phyloP scores from a whole-genome alignment of 169 alveolate genomes.

The Plasmodium billcollinsi region DNA sequence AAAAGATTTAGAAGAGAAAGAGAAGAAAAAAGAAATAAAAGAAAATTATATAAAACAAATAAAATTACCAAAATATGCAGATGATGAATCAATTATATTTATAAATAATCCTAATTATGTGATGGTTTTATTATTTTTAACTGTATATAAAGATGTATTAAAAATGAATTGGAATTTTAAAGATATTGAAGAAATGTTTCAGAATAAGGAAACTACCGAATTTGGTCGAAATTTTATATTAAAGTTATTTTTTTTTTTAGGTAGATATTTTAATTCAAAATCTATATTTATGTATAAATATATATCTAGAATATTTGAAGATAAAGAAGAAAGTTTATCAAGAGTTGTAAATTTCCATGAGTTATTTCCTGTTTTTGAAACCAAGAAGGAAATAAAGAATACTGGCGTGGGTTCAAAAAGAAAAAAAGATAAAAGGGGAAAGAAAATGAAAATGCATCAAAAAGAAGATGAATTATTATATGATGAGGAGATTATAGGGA shows the following conservation, averaged over 20 bases:
- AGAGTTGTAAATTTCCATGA: constrained; percentile 63
- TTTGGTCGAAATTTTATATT: constrained; percentile 63
- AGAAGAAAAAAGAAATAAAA: constrained; percentile 31
- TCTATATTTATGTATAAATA: constrained; percentile 71
- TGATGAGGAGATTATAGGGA: constrained; percentile 12
- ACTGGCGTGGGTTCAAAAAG: constrained; percentile 31
- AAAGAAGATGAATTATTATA: constrained; percentile 25
- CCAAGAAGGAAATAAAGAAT: constrained; percentile 6
- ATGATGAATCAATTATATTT: constrained; percentile 62
- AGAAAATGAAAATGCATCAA: background rate
- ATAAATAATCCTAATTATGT: constrained; percentile 69
- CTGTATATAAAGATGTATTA: constrained; percentile 54
- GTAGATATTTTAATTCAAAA: constrained; percentile 63
- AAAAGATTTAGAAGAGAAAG: constrained; percentile 29
- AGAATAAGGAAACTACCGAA: constrained; percentile 68
- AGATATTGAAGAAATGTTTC: constrained; percentile 75
- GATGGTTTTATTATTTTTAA: constrained; percentile 61
- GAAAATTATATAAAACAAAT: constrained; percentile 53
- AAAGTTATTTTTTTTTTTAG: constrained; percentile 55
- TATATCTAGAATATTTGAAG: constrained; percentile 74
- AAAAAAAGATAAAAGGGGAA: constrained; percentile 8
- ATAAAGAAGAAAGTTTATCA: constrained; percentile 15
- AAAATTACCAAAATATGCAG: constrained; percentile 68
- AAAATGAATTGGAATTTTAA: constrained; percentile 72
- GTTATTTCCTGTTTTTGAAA: constrained; percentile 39